phyloP scores from a whole-genome alignment of 257 asterid species.

The Plantago major region DNA sequence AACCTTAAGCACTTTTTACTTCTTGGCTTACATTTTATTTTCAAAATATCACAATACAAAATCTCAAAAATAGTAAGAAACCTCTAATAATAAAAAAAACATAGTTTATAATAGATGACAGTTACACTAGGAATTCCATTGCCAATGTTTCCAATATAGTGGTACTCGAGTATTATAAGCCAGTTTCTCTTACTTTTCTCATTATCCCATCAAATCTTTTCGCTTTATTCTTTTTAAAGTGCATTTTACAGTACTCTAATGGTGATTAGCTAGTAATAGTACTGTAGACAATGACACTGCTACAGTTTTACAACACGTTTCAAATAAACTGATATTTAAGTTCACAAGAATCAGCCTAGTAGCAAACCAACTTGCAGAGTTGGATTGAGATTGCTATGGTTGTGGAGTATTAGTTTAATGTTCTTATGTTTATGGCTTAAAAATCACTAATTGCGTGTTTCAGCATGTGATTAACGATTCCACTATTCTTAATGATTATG shows the following conservation, averaged over 20 bases:
- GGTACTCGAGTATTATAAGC: neutral
- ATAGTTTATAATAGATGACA: too few species aligned
- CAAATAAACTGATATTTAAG: neutral
- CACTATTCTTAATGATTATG: too few species aligned
- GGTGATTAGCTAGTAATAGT: neutral
- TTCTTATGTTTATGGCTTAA: too few species aligned
- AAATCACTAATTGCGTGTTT: too few species aligned
- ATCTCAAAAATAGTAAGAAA: too few species aligned
- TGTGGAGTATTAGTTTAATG: neutral
- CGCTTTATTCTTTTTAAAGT: neutral
- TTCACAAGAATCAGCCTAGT: neutral
- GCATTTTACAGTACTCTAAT: conserved; percentile 11
- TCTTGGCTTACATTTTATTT: too few species aligned
- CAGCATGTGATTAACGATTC: too few species aligned
- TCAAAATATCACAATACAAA: too few species aligned
- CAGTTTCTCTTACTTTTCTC: neutral
- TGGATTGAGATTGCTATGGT: conserved; percentile 16
- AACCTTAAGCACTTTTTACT: too few species aligned
- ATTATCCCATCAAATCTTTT: neutral
- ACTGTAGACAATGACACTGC: conserved; percentile 13
- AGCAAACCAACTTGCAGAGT: neutral
- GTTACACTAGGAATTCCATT: too few species aligned
- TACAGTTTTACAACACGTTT: conserved; percentile 19
- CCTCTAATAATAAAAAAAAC: too few species aligned
- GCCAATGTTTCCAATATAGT: neutral